Conservation (phyloP, 345 rosid genomes). For the Acer yangbiense region DNA sequence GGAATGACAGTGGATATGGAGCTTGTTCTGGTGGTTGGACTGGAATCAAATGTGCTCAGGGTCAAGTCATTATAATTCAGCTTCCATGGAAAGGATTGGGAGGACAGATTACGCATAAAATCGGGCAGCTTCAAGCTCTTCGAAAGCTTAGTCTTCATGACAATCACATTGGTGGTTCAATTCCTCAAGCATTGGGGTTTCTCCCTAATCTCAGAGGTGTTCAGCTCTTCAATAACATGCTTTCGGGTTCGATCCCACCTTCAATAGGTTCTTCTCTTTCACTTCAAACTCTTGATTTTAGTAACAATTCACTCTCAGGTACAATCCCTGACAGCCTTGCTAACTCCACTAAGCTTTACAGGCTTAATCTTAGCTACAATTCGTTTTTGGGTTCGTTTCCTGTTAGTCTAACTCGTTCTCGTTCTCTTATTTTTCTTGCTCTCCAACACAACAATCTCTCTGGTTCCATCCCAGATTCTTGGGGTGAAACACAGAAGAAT, state of each 20-base stretch:
- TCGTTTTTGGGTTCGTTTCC: conserved; percentile 59
- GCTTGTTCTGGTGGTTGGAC: conserved; percentile 93
- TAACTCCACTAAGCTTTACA: conserved; percentile 63
- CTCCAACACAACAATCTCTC: conserved; percentile 65
- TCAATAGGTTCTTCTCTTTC: conserved; percentile 64
- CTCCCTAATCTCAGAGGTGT: conserved; percentile 81
- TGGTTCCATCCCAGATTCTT: conserved; percentile 51
- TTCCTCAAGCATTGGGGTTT: conserved; percentile 65
- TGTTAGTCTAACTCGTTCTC: conserved; percentile 41
- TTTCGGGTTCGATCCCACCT: conserved; percentile 78
- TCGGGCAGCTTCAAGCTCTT: conserved; percentile 81
- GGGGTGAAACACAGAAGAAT: conserved; percentile 33
- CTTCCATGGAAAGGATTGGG: conserved; percentile 93
- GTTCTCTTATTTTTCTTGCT: conserved; percentile 54
- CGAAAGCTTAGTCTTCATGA: conserved; percentile 87
- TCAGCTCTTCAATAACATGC: conserved; percentile 85
- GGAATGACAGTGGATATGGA: conserved; percentile 73
- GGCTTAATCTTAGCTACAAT: conserved; percentile 68
- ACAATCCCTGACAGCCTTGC: conserved; percentile 61
- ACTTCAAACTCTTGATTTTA: conserved; percentile 78
- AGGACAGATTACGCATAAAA: conserved; percentile 75
- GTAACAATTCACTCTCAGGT: conserved; percentile 64
- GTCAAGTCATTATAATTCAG: conserved; percentile 82
- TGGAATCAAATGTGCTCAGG: conserved; percentile 91
- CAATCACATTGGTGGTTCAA: conserved; percentile 62